Base-by-base conservation (phyloP, 192 early-diverging fungal genomes). In the Rhizophagus clarus region DNA sequence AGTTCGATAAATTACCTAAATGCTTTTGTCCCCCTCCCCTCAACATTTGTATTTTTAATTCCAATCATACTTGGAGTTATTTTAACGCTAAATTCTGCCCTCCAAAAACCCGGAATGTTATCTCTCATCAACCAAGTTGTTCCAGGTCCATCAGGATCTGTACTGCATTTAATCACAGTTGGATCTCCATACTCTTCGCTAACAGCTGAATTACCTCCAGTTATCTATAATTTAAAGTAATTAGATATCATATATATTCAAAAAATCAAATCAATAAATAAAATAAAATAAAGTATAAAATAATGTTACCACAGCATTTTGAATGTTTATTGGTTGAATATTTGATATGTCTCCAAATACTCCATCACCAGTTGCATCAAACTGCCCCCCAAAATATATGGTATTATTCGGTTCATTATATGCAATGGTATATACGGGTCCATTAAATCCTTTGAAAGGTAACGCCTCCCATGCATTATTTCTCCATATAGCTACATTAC, bases 391-490 rank as follows among this genome's bases (percentile, higher is more conserved):
- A 26, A 93, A 92, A 80, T 89, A 92, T 34, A 93, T 80, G 1
- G 87, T 88, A 15, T 83, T 74, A 3, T 82, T 79, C 29, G 89
- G 82, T 26, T 76, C 61, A 45, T 88, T 82, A 49, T 83, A 81
- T 17, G 85, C 74, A 69, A 94, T 92, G 22, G 89, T 86, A 61
- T 86, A 87, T 2, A 95, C 91, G 0, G 90, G 88, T 1, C 92
- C 93, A 71, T 94, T 87, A 42, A 95, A 80, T 2, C 92, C 94
- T 24, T 88, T 88, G 82, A 91, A 94, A 34, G 94, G 90, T 12
- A 93, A 49, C 1, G 86, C 34, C 11, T 61, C 70, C 94, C 94
- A 95, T 0, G 31, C 56, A 22, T 83, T 24, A 32, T 78, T 60
- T 8, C 81, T 49, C 85, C 85, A 86, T 6, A 82, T 49, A 1